These are phyloP conservation scores for Saprolegnia parasitica DNA, from an alignment of 352 stramenopile genomes.

Conservation along the genomic window DNA sequence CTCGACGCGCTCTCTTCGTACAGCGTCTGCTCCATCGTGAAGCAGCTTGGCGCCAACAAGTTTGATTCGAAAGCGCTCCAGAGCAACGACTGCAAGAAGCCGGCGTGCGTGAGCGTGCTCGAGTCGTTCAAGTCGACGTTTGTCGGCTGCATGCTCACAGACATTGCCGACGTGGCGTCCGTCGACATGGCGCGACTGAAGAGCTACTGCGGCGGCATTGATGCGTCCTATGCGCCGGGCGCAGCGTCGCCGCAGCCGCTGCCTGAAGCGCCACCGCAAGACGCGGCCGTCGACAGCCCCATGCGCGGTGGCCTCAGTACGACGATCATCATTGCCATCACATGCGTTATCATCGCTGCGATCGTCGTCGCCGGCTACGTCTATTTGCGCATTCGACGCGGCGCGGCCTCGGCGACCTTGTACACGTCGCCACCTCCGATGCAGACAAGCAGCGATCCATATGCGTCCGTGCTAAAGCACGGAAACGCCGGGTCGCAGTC, in stretches of 20 bases:
- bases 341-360: background rate
- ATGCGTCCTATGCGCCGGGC: background rate
- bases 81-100: background rate
- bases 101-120: background rate
- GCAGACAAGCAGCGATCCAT: background rate
- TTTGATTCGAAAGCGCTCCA: background rate
- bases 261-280: background rate
- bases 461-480: background rate
- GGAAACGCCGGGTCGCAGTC: background rate
- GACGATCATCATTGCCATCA: conserved; percentile 3
- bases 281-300: background rate
- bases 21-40: background rate
- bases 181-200: background rate
- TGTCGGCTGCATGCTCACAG: background rate
- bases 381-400: background rate
- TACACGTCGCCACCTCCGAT: background rate
- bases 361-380: conserved; percentile 5
- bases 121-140: background rate
- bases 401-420: background rate
- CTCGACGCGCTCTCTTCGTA: background rate
- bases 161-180: background rate
- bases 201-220: background rate
- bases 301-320: background rate
- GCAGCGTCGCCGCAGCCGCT: background rate
- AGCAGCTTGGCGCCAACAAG: background rate